A percentile compares a stretch with the other conserved stretches of the same genome.
Evolutionary conservation across 352 stramenopile genomes (phyloP).

Genomic region (Phytophthora citrophthora): DNA sequence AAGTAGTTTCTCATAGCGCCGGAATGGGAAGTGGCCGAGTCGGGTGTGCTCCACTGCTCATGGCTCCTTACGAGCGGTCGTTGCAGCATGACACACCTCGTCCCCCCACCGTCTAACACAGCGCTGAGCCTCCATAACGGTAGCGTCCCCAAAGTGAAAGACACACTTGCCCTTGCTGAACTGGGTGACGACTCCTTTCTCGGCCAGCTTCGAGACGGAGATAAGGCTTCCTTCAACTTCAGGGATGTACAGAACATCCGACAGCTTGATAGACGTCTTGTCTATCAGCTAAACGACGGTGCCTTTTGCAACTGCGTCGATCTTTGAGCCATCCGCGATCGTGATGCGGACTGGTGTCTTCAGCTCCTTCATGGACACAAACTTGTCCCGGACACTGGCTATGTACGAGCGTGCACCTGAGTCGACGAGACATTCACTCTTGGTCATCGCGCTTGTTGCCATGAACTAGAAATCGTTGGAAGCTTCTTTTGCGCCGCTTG

Average conservation of each 20-base stretch:
- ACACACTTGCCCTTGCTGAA: conserved; percentile 27
- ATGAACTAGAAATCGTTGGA: neutral
- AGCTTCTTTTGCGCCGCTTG: neutral
- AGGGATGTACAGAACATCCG: neutral
- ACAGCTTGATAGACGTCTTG: neutral
- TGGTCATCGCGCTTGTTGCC: neutral
- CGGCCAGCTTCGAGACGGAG: conserved; percentile 18
- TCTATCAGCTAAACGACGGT: neutral
- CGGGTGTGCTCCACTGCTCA: conserved; percentile 8
- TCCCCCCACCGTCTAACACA: too few species aligned
- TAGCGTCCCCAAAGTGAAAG: conserved; percentile 6
- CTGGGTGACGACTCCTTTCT: conserved; percentile 18
- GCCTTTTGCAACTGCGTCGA: neutral
- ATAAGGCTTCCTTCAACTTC: neutral
- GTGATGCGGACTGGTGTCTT: too few species aligned
- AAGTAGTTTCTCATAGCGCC: conserved; percentile 15
- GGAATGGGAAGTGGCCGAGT: conserved; percentile 16
- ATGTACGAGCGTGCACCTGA: neutral
- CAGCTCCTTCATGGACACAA: too few species aligned
- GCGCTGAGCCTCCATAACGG: conserved; percentile 19
- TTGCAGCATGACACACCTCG: conserved; percentile 16
- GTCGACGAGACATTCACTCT: neutral
- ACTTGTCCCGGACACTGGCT: too few species aligned
- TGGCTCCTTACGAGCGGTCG: conserved; percentile 6
- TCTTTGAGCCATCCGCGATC: too few species aligned